Conservation (phyloP, 805 yeast genomes). For the Lipomyces mesembrius region DNA sequence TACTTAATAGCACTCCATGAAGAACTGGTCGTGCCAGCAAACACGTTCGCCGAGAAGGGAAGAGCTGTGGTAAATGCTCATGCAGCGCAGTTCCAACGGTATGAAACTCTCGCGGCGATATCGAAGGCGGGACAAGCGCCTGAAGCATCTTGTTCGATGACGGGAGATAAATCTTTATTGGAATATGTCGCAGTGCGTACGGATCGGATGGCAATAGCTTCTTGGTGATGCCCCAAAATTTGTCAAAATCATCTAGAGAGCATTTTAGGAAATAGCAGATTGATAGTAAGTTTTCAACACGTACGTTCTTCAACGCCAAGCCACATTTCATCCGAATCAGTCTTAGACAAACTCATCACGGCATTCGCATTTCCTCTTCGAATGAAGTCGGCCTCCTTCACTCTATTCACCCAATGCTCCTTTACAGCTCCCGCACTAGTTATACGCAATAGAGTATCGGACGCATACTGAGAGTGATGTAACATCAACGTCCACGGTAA, state of each 20-base stretch:
- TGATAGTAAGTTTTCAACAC: conserved; percentile 6
- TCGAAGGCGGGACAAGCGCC: conserved; percentile 42
- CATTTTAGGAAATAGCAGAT: background rate
- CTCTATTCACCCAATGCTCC: conserved; percentile 70
- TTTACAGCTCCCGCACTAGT: conserved; percentile 46
- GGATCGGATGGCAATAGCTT: conserved; percentile 40
- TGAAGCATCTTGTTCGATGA: conserved; percentile 48
- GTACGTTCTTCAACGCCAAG: conserved; percentile 47
- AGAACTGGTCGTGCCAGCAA: conserved; percentile 52
- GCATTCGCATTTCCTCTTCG: conserved; percentile 77
- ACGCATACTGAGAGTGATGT: conserved; percentile 52
- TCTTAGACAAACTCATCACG: conserved; percentile 75
- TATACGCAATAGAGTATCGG: conserved; percentile 51
- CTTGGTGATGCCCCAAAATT: conserved; percentile 42
- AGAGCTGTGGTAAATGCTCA: conserved; percentile 52
- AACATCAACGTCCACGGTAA: conserved; percentile 56
- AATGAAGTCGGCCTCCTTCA: conserved; percentile 81
- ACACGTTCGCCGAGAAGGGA: conserved; percentile 49
- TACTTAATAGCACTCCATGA: conserved; percentile 62
- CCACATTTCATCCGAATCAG: conserved; percentile 65
- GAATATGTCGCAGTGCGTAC: conserved; percentile 40
- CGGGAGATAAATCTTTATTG: conserved; percentile 46
- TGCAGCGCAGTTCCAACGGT: conserved; percentile 52
- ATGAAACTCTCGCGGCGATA: conserved; percentile 33
- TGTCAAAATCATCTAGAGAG: conserved; percentile 30